A percentile compares a stretch with the other conserved stretches of the same genome.
Conservation (phyloP, 176 grass and related monocot genomes). For the Alopecurus myosuroides region DNA sequence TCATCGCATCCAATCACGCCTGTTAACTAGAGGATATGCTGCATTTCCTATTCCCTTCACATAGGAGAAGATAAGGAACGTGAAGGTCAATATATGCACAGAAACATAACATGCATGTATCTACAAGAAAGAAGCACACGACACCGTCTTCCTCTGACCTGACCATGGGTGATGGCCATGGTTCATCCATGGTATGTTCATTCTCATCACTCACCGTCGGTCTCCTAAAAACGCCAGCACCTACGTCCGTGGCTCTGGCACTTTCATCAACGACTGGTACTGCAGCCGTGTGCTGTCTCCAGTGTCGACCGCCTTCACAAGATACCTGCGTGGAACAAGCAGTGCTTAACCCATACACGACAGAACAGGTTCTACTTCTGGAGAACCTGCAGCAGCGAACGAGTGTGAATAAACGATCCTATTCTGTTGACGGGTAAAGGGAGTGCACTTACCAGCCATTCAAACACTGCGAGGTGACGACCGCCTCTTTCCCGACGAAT, state of each 20-base stretch:
- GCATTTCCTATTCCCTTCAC: neutral
- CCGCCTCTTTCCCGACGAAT: conserved; percentile 72
- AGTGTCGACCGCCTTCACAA: conserved; percentile 55
- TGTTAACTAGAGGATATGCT: neutral
- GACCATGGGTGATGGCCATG: neutral
- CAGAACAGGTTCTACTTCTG: neutral
- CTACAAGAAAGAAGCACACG: neutral
- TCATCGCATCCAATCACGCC: neutral
- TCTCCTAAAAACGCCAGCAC: neutral
- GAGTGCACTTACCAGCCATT: conserved; percentile 62
- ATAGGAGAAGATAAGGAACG: no score
- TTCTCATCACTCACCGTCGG: neutral
- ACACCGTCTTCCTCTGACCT: neutral
- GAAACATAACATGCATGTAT: neutral
- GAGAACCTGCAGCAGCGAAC: neutral
- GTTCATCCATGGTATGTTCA: neutral
- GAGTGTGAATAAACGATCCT: neutral
- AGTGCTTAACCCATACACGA: neutral
- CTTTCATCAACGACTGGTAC: conserved; percentile 71
- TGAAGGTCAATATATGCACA: neutral
- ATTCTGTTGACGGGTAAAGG: neutral
- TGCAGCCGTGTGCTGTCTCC: conserved; percentile 77
- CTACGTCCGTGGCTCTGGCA: neutral
- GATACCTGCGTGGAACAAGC: neutral
- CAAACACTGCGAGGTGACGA: conserved; percentile 73